These are phyloP conservation scores for Gossypium lobatum DNA, from an alignment of 441 rosid genomes.

Conservation along the genomic window DNA sequence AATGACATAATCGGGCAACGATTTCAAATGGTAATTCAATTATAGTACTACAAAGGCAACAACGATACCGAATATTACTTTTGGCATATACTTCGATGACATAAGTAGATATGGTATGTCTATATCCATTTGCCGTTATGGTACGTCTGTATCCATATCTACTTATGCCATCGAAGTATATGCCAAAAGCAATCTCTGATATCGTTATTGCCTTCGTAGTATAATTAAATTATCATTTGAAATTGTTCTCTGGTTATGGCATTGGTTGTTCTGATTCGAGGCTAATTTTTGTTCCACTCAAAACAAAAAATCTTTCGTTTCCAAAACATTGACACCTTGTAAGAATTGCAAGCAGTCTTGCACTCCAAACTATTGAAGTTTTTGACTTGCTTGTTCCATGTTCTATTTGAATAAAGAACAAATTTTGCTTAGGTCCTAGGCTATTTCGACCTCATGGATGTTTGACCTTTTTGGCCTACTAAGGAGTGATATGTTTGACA, in stretches of 20 bases:
- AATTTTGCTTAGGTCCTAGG: too few species aligned
- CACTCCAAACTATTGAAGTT: constrained; percentile 45
- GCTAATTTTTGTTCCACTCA: constrained; percentile 32
- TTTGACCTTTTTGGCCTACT: too few species aligned
- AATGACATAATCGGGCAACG: constrained; percentile 18
- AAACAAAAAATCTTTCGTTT: constrained; percentile 76
- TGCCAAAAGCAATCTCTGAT: constrained; percentile 48
- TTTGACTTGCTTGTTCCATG: too few species aligned
- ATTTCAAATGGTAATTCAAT: constrained; percentile 24
- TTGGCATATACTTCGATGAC: constrained; percentile 19
- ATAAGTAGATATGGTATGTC: constrained; percentile 12
- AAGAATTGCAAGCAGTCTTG: constrained; percentile 83
- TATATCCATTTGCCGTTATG: neutral
- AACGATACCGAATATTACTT: constrained; percentile 57
- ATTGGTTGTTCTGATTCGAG: constrained; percentile 22
- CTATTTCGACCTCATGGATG: too few species aligned
- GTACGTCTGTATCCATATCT: neutral
- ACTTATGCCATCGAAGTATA: constrained; percentile 14
- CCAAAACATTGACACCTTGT: constrained; percentile 83
- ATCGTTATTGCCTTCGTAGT: constrained; percentile 46
- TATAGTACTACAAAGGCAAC: constrained; percentile 40
- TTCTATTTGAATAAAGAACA: too few species aligned
- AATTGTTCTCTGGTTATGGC: constrained; percentile 17
- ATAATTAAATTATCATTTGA: constrained; percentile 26
- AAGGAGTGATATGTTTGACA: too few species aligned